A percentile compares a stretch with the other conserved stretches of the same genome.
Conservation (phyloP, 768 basidiomycete species). For the Candolleomyces eurysporus region DNA sequence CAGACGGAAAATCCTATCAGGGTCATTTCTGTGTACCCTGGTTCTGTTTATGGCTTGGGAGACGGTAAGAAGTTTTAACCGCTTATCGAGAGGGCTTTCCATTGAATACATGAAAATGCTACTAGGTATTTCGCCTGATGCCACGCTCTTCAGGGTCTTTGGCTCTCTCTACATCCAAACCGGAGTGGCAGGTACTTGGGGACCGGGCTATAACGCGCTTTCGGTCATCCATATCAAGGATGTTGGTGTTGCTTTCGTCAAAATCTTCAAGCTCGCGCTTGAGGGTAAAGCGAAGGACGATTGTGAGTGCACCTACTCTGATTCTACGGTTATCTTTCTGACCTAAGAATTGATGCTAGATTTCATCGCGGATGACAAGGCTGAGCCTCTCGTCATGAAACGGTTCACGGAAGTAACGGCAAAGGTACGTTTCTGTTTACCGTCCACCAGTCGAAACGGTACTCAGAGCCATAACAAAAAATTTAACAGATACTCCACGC, state of each 20-base stretch:
- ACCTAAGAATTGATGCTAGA: conserved; percentile 21
- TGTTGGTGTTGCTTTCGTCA: conserved; percentile 29
- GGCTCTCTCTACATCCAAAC: conserved; percentile 21
- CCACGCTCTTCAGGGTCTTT: background rate
- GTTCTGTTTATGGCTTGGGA: conserved; percentile 42
- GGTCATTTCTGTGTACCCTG: conserved; percentile 42
- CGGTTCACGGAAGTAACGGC: background rate
- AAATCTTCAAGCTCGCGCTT: conserved; percentile 37
- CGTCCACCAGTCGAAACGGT: background rate
- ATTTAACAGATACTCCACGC: conserved; percentile 38
- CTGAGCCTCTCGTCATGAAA: conserved; percentile 5
- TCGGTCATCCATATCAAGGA: conserved; percentile 41
- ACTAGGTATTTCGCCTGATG: background rate
- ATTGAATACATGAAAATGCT: background rate
- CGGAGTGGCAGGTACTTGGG: conserved; percentile 42
- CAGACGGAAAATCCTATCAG: conserved; percentile 38
- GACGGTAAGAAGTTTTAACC: conserved; percentile 25
- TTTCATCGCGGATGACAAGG: conserved; percentile 29
- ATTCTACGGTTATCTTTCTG: conserved; percentile 1
- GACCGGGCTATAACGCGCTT: conserved; percentile 36
- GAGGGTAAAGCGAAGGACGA: conserved; percentile 39
- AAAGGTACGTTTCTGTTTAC: background rate
- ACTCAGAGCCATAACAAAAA: conserved; percentile 13
- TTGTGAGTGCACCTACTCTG: conserved; percentile 26
- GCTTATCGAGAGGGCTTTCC: background rate